phyloP scores from a whole-genome alignment of 495 filamentous ascomycete genomes.

The Penicillium pulvis region DNA sequence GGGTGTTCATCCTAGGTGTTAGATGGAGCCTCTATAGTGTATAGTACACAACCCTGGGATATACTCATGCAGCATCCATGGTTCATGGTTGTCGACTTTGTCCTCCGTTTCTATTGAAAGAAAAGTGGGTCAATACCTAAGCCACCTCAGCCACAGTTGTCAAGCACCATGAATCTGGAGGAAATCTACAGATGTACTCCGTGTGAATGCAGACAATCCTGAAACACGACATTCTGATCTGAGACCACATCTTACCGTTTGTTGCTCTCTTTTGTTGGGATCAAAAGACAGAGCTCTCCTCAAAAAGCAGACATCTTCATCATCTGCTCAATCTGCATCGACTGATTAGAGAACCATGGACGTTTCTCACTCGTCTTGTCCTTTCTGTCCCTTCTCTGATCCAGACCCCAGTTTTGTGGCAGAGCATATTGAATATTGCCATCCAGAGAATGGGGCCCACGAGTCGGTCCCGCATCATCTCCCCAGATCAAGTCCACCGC shows the following conservation, averaged over 20 bases:
- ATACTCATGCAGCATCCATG: background rate
- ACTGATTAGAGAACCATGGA: constrained; percentile 27
- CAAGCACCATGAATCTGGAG: background rate
- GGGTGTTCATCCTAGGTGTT: no score
- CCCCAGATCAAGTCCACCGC: background rate
- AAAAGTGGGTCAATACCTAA: constrained; percentile 1
- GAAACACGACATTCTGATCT: background rate
- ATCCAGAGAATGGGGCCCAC: constrained; percentile 47
- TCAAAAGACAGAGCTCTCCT: background rate
- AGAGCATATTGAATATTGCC: constrained; percentile 58
- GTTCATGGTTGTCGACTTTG: background rate
- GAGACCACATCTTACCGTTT: background rate
- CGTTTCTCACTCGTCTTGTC: constrained; percentile 39
- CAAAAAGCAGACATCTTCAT: background rate
- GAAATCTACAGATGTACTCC: background rate
- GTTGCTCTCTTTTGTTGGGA: background rate
- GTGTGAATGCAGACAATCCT: background rate
- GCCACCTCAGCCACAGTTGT: constrained; percentile 1
- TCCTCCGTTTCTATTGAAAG: background rate
- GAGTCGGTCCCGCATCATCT: background rate
- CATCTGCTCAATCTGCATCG: background rate
- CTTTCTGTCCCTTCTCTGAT: constrained; percentile 58
- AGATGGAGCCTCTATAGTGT: no score
- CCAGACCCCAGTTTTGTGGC: constrained; percentile 48
- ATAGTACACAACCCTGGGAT: no score